Base-by-base conservation (phyloP, 1,139 yeast genomes). In the Insectozyma bohioensis region DNA sequence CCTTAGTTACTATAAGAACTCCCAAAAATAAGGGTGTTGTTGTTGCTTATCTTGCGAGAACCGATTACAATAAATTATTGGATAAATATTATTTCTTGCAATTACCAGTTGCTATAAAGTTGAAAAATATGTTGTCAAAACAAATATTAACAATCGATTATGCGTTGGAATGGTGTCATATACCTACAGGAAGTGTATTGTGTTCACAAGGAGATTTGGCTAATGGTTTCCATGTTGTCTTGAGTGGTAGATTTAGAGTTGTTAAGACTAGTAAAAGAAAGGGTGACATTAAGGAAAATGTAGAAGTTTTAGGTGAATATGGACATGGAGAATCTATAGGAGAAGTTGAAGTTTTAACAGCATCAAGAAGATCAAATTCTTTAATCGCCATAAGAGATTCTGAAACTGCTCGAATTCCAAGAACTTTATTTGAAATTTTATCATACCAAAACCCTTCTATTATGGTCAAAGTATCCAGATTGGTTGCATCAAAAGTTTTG, bases 311-410 rank as follows among this genome's bases (percentile, higher is more conserved):
- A 12, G 86, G 85, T 2, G 98, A 92, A 51, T 81, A 80, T 51
- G 96, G 97, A 1, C 95, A 88, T 54, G 97, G 97, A 4, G 94
- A 86, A 47, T 85, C 95, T 33, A 76, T 92, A 41, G 98, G 98
- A 3, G 98, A 92, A 57, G 82, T 92, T 10, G 98, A 92, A 54
- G 97, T 92, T 2, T 67, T 92, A 41, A 88, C 97, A 0, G 92
- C 94, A 7, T 77, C 85, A 3, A 69, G 79, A 43, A 75, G 97
- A 51, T 69, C 81, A 1, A 71, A 76, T 21, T 79, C 95, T 0
- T 71, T 88, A 30, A 80, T 88, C 24, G 97, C 97, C 0, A 85
- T 92, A 1, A 72, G 98, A 51, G 97, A 90, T 47, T 84, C 97
- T 0, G 98, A 92, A 56, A 71, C 94, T 10, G 97, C 96, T 0